Evolutionary conservation across 2,329 filamentous ascomycete genomes (phyloP).

Genomic region (Monilinia laxa): DNA sequence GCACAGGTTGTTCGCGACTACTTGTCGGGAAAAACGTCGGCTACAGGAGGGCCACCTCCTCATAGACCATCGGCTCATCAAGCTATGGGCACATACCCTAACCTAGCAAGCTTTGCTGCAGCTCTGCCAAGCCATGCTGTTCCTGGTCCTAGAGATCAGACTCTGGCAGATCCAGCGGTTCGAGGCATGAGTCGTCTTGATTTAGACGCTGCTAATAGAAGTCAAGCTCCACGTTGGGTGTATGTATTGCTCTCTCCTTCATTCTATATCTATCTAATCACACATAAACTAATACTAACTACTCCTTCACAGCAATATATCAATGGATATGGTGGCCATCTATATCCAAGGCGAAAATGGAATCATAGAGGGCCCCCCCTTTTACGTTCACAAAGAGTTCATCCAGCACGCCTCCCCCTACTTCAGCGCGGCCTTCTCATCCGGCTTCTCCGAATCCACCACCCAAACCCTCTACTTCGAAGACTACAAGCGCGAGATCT

Average conservation of each 20-base stretch:
- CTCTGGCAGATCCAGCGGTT: neutral
- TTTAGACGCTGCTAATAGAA: neutral
- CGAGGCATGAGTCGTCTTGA: neutral
- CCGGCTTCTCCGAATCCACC: conserved; percentile 15
- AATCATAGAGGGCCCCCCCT: neutral
- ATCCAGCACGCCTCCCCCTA: conserved; percentile 11
- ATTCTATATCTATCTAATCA: neutral
- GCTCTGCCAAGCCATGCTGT: neutral
- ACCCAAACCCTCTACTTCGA: conserved; percentile 8
- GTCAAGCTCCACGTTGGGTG: neutral
- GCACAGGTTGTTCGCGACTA: neutral
- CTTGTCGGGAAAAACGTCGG: neutral
- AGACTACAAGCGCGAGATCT: neutral
- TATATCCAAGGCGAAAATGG: neutral
- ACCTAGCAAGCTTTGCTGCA: neutral
- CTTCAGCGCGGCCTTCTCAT: conserved; percentile 22
- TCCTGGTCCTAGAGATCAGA: neutral
- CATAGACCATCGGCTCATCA: neutral
- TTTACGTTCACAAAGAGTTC: conserved; percentile 14
- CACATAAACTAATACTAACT: neutral
- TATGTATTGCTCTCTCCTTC: neutral
- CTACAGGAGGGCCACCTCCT: no score
- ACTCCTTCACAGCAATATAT: neutral
- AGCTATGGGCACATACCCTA: no score
- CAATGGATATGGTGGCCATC: neutral